A percentile compares a stretch with the other conserved stretches of the same genome.
Conservation (phyloP, 257 asterid species). For the Parsonsia alboflavescens region DNA sequence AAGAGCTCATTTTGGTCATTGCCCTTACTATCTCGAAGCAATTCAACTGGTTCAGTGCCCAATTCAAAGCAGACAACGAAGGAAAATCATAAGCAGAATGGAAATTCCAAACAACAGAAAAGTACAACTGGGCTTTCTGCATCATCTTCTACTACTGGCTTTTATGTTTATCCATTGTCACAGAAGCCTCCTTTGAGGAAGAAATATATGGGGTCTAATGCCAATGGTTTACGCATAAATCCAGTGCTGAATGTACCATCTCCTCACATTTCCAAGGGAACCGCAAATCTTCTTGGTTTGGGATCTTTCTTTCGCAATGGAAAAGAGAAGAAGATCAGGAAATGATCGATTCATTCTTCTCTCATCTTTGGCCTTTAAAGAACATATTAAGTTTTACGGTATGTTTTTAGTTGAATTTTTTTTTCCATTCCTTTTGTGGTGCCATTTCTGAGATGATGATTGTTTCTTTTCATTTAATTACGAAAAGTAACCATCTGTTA, state of each 20-base stretch:
- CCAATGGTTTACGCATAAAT: slow-evolving; percentile 32
- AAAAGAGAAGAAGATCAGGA: slow-evolving; percentile 34
- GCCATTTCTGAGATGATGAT: neutral
- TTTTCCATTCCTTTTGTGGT: neutral
- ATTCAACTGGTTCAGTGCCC: slow-evolving; percentile 43
- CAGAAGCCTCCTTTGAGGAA: slow-evolving; percentile 46
- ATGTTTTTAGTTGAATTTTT: neutral
- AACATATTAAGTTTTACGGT: neutral
- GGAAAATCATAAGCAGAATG: slow-evolving; percentile 30
- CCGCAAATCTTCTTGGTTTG: slow-evolving; percentile 41
- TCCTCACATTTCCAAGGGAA: slow-evolving; percentile 34
- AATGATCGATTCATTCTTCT: slow-evolving; percentile 13
- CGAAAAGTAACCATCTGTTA: neutral
- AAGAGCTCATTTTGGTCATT: slow-evolving; percentile 45
- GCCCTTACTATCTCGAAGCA: slow-evolving; percentile 37
- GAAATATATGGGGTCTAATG: slow-evolving; percentile 30
- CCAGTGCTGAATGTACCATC: slow-evolving; percentile 40
- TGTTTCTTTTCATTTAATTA: neutral
- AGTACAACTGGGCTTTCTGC: slow-evolving; percentile 9
- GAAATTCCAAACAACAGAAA: slow-evolving; percentile 17
- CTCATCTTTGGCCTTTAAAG: neutral
- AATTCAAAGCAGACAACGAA: slow-evolving; percentile 15
- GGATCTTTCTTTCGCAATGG: slow-evolving; percentile 45
- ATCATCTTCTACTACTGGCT: slow-evolving; percentile 11
- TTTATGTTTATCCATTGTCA: slow-evolving; percentile 27